Conservation (phyloP, 257 asterid species). For the Nicotiana paniculata region DNA sequence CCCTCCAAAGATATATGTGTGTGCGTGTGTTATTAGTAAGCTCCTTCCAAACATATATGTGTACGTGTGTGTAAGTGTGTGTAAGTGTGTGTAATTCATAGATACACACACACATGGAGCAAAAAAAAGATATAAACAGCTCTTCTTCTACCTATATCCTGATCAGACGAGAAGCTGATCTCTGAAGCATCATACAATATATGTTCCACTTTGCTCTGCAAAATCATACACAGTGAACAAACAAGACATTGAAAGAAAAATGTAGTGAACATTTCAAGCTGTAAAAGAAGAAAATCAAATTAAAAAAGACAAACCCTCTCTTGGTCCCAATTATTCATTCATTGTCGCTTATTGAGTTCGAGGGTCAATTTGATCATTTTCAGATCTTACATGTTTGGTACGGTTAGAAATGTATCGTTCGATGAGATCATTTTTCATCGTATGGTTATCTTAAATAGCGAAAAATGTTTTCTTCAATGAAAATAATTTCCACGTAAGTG, state of each 20-base stretch:
- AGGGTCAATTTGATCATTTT: neutral
- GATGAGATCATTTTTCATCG: neutral
- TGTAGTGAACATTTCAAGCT: neutral
- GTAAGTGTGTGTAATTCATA: neutral
- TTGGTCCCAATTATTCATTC: neutral
- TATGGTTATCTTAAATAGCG: neutral
- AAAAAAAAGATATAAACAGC: neutral
- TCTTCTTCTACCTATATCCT: constrained; percentile 44
- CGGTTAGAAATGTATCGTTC: neutral
- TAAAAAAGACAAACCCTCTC: too few species aligned
- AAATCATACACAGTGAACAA: constrained; percentile 1
- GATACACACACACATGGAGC: neutral
- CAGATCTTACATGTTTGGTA: neutral
- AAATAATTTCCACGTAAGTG: neutral
- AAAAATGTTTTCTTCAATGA: neutral
- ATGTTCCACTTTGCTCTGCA: constrained; percentile 44
- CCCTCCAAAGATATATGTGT: neutral
- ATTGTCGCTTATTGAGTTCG: neutral
- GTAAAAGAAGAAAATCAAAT: neutral
- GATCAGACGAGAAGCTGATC: constrained; percentile 31
- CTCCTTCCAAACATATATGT: neutral
- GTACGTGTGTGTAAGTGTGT: neutral
- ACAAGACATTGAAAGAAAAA: neutral
- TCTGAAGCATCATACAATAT: constrained; percentile 32
- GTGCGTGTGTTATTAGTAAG: neutral